Evolutionary conservation across 495 filamentous ascomycete species (phyloP), one percentile per base, ranked within the genome.

Genomic region (Xylaria curta): DNA sequence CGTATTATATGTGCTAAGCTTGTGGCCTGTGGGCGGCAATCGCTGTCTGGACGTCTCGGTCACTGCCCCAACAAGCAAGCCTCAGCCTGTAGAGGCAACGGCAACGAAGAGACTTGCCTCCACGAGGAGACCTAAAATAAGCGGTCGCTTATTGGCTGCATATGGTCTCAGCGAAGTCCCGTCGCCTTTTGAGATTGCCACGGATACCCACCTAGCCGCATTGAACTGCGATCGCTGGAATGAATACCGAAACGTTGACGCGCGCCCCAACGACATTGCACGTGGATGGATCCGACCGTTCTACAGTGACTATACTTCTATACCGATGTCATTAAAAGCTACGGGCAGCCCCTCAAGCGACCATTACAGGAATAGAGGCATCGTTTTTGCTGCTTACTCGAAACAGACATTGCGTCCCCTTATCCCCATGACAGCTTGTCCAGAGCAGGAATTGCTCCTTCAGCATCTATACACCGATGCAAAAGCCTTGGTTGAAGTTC

Each of bases 321-420:
- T 46, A 19, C 46, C 66, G 13, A 42, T 13, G 38, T 6, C 69
- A 21, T 31, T 54, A 24, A 66, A 49, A n/a, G 21, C 24, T 21
- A 47, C 46, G 24, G 46, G 60, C 15, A 46, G 42, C 38, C 28
- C 36, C n/a, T 3, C 58, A 5, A 66, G 69, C 36, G 28, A 33
- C 26, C 47, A 63, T 36, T 9, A 38, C 10, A 72, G 68, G 62
- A 69, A 84, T 46, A 75, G 81, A 53, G 82, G 82, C 15, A 76
- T 84, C 10, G 78, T 84, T 8, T 84, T 84, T 67, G 79, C 79
- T 5, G 82, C 81, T 2, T 83, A 81, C 66, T 71, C 79, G 5
- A 76, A 77, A 28, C 76, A 79, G 38, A 67, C 64, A 15, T 31
- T 38, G 15, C 54, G 38, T 24, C 63, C 63, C 31, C 19, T 68